Base-by-base conservation (phyloP, 1,284 basidiomycete genomes). In the Flammula alnicola region DNA sequence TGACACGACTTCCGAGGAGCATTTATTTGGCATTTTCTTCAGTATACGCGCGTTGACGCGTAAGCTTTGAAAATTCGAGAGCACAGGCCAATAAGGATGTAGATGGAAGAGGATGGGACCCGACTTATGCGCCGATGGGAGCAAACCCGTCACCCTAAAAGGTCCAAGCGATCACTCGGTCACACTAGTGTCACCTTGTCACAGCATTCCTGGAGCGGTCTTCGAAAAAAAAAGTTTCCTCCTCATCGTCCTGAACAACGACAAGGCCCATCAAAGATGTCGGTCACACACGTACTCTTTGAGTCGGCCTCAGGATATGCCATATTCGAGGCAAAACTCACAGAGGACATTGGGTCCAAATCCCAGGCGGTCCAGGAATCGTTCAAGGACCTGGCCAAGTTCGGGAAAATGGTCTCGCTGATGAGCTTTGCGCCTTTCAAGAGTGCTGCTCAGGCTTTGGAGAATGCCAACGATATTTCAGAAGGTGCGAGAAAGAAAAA, bases 271-370 rank as follows among this genome's bases (percentile, higher is more conserved):
- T 43, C 51, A 48, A 58, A 47, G 48, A 63, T 63, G 55, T 87
- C 88, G 82, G 79, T 85, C 59, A 91, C 91, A 27, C 95, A 99
- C 74, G 80, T 93, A 58, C 86, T 99, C 52, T 97, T 95, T 75
- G 95, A 99, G 77, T 88, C 91, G 33, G 88, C 96, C 52, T 95
- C 94, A 26, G 96, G 96, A 55, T 97, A 96, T 80, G 94, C 93
- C 50, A 79, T 99, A 57, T 98, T 98, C 73, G 84, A 95, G 67
- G 88, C 91, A 61, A 88, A 91, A 58, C 84, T 95, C 58, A 81
- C 86, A 56, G 95, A 98, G 74, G 88, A 95, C n/a, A n/a, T n/a
- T n/a, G n/a, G n/a, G n/a, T 81, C 91, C 48, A 86, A 88, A 65
- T 87, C 91, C 43, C 80, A 83, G 66, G 81, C 83, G 40, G 88